phyloP scores from a whole-genome alignment of 257 asterid genomes.

The Oldenlandia corymbosa region DNA sequence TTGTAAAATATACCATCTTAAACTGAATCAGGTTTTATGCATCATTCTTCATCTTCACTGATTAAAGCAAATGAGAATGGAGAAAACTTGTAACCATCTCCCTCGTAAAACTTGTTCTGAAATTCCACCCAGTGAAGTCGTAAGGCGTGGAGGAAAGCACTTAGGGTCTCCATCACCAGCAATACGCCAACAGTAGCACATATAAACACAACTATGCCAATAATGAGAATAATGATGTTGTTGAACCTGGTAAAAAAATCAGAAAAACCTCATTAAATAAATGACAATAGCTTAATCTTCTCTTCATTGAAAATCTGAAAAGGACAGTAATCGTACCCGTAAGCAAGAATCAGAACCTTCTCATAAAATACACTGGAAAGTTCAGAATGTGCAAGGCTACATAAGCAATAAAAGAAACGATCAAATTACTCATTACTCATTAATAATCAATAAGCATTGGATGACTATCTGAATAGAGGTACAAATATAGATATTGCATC shows the following conservation, averaged over 20 bases:
- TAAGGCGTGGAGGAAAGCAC: slow-evolving; percentile 57
- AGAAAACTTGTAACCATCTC: slow-evolving; percentile 50
- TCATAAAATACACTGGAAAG: slow-evolving; percentile 48
- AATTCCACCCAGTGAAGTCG: slow-evolving; percentile 65
- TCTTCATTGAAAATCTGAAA: neutral
- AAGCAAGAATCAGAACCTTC: slow-evolving; percentile 44
- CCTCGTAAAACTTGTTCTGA: slow-evolving; percentile 55
- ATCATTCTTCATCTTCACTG: slow-evolving; percentile 41
- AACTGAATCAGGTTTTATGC: neutral
- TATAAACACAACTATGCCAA: slow-evolving; percentile 45
- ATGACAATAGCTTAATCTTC: neutral
- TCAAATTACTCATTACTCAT: neutral
- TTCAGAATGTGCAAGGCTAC: slow-evolving; percentile 60
- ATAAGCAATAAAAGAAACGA: slow-evolving; percentile 13
- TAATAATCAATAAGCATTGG: neutral
- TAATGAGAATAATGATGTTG: slow-evolving; percentile 29
- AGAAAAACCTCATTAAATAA: too few relatives aligned
- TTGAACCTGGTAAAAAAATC: slow-evolving; percentile 34
- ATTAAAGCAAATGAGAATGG: slow-evolving; percentile 45
- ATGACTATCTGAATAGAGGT: neutral
- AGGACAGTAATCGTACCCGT: slow-evolving; percentile 33
- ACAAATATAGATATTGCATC: neutral
- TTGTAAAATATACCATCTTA: neutral
- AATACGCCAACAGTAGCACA: slow-evolving; percentile 55
- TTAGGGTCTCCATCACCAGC: slow-evolving; percentile 54